phyloP scores from a whole-genome alignment of 225 moss, liverwort and hornwort species.

The Climacium dendroides region DNA sequence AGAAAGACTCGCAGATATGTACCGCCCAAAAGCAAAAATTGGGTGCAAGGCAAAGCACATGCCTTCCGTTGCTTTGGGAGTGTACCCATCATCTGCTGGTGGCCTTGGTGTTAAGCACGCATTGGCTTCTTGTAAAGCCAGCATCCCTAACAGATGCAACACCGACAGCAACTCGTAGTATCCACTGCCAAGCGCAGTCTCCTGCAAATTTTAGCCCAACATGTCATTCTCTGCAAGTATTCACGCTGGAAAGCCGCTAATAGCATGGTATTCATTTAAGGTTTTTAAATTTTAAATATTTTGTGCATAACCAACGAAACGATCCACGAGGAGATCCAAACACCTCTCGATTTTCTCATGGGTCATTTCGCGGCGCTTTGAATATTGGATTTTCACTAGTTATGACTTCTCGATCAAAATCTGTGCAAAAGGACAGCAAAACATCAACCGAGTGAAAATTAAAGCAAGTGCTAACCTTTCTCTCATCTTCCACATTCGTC shows the following conservation, averaged over 20 bases:
- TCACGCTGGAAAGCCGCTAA: neutral
- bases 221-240: neutral
- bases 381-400: neutral
- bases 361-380: neutral
- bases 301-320: neutral
- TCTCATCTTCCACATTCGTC: slow-evolving; percentile 34
- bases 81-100: neutral
- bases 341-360: neutral
- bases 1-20: slow-evolving; percentile 32
- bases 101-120: slow-evolving; percentile 19
- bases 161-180: slow-evolving; percentile 39
- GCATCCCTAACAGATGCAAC: slow-evolving; percentile 29
- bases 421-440: neutral
- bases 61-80: slow-evolving; percentile 18
- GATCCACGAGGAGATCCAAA: too few relatives aligned
- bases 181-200: slow-evolving; percentile 18
- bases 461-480: neutral
- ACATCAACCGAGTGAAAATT: neutral
- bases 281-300: neutral
- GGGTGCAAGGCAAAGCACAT: slow-evolving; percentile 39
- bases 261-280: neutral
- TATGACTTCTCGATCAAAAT: neutral
- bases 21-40: slow-evolving; percentile 31
- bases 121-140: slow-evolving; percentile 37
- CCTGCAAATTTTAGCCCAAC: neutral